Evolutionary conservation across 805 yeast species (phyloP).

Genomic region (Kluyveromyces dobzhanskii): DNA sequence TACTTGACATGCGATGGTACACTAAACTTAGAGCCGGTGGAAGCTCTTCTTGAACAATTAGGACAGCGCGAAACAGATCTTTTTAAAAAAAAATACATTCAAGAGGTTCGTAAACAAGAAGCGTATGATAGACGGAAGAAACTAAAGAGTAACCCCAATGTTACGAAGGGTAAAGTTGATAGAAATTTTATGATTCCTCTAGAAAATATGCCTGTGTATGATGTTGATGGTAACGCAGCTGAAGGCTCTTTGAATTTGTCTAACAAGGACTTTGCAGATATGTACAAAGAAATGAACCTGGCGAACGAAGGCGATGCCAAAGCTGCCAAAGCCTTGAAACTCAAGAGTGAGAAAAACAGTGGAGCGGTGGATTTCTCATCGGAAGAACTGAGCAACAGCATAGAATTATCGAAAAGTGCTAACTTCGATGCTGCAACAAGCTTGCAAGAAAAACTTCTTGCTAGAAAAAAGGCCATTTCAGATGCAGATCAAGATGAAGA

Average conservation of each 20-base stretch:
- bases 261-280: conserved; percentile 62
- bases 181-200: conserved; percentile 65
- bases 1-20: conserved; percentile 88
- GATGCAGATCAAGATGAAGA: conserved; percentile 18
- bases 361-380: conserved; percentile 20
- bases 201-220: conserved; percentile 67
- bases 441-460: conserved; percentile 29
- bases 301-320: conserved; percentile 65
- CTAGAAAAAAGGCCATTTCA: conserved; percentile 20
- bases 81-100: conserved; percentile 58
- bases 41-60: conserved; percentile 52
- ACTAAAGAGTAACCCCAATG: conserved; percentile 43
- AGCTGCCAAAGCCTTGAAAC: conserved; percentile 55
- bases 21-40: conserved; percentile 69
- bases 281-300: conserved; percentile 51
- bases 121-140: conserved; percentile 49
- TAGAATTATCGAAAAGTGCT: conserved; percentile 31
- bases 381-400: conserved; percentile 24
- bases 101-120: conserved; percentile 62
- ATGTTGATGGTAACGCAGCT: conserved; percentile 64
- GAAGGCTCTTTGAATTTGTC: conserved; percentile 57
- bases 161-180: conserved; percentile 60
- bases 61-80: conserved; percentile 72
- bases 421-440: conserved; percentile 41
- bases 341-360: conserved; percentile 29